Conservation (phyloP, 805 yeast species). For the Candida qinlingensis region DNA sequence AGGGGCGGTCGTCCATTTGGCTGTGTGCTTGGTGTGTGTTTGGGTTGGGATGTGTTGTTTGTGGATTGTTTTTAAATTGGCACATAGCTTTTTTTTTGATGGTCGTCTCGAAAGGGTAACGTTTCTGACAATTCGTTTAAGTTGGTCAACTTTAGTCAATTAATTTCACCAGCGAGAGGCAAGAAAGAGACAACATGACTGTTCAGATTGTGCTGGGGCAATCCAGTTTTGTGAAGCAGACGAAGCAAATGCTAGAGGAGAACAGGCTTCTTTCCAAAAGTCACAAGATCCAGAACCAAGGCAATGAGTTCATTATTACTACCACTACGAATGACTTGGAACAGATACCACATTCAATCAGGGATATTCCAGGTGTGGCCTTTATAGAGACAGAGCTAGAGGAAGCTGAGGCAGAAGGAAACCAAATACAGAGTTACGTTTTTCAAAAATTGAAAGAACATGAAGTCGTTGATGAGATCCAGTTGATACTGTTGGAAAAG, state of each 20-base stretch:
- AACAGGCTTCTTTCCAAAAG: background rate
- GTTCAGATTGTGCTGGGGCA: background rate
- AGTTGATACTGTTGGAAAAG: background rate
- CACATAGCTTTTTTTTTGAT: background rate
- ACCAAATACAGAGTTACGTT: background rate
- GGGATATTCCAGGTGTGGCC: background rate
- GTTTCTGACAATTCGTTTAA: no score
- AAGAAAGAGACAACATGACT: background rate
- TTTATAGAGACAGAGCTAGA: background rate
- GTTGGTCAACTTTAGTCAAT: background rate
- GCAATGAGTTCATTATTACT: background rate
- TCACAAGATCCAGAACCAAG: slow-evolving; percentile 1
- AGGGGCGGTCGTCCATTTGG: slow-evolving; percentile 9
- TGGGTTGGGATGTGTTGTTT: background rate
- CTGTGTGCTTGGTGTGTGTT: background rate
- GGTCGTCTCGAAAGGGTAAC: no score
- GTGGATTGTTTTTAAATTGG: background rate
- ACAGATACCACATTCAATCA: background rate
- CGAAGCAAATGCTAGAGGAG: background rate
- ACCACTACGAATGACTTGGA: background rate
- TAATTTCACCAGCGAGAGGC: background rate
- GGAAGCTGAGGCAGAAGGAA: background rate
- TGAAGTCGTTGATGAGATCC: background rate
- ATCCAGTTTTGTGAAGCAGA: slow-evolving; percentile 1
- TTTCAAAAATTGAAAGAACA: background rate